Base-by-base conservation (phyloP, 2,329 filamentous ascomycete genomes). In the Truncatella angustata region DNA sequence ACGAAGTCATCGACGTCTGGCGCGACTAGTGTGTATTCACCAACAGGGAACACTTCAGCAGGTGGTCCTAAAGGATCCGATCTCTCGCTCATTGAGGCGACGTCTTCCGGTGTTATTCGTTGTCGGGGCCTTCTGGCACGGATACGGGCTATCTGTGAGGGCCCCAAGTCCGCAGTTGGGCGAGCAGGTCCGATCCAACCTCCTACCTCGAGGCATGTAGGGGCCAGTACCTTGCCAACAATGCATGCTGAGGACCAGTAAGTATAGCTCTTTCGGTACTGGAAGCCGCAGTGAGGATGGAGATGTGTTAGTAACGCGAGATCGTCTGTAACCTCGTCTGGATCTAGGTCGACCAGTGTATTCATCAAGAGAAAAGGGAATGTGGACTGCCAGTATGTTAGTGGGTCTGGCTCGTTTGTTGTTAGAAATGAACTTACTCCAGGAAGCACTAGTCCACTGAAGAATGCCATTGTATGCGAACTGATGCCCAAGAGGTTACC, bases 311-410 rank as follows among this genome's bases (percentile, higher is more conserved):
- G 77, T 30, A 86, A 76, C 10, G 84, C 83, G 14, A 91, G 78
- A 6, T 83, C 74, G 55, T 86, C 81, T 4, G 81, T 83, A 3
- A 83, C 84, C 4, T 78, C 78, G 63, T 89, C 86, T 2, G 84
- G 83, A 61, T 91, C 87, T 59, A 88, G 82, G 65, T 91, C 88
- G 57, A 91, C 84, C 39, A 91, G 75, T 4, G 87, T 81, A 64
- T 90, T 91, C 86, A 91, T 91, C 42, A 90, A 83, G 34, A 90
- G 78, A 70, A 88, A 91, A 3, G 87, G 86, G 42, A 89, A 82
- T 0, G 81, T 84, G 4, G 77, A 71, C 77, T 80, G 54, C 24
- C 7, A 6, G 11, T 2, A 10, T 11, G 36, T 32, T 30, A 42
- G 35, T 28, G 21, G 6, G 20, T 11, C 26, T 6, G 7, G 5